Base-by-base conservation (phyloP, 805 yeast species). In the Lachancea lanzarotensis region DNA sequence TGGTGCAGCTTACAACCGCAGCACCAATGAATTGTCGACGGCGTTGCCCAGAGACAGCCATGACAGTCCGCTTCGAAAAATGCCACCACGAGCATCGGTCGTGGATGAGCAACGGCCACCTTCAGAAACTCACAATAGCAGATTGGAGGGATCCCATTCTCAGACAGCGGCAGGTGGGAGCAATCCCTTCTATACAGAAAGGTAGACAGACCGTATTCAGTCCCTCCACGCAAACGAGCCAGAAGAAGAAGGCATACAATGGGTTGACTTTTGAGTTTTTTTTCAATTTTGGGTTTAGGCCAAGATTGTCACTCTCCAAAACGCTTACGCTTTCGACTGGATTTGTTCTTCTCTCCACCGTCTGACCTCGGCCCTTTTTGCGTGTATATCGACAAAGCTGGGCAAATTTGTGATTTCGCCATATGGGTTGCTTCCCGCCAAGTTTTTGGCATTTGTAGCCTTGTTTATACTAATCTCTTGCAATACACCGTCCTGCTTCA, bases 391-490 rank as follows among this genome's bases (percentile, higher is more conserved):
- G n/a, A 62, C 48, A 40, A 65, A 51, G 30, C 52, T 56, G 26
- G 66, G 59, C 2, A 57, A 53, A 40, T 55, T 53, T 18, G 56
- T 50, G 2, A 59, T 50, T 22, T 57, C 61, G 17, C 65, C 66
- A 12, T 53, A 52, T 16, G 64, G 59, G 42, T 57, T 59, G 26
- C 53, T 48, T 5, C 62, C 63, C 11, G 51, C 52, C 15, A 61
- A 36, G 43, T 61, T 58, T 38, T 60, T 59, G 19, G 55, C 52
- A 30, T 52, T 55, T 13, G 61, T 61, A 7, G 67, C 61, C 47
- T 59, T 55, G 40, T 57, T 59, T 44, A 56, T 51, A 19, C 51
- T 50, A 30, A 62, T 62, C 32, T 62, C 63, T 40, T 52, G 49
- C 19, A 65, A 42, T 47, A 59, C 61, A 34, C 60, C 52, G 17